Percentiles rank a stretch among this genome's conserved stretches.
Evolutionary conservation across 2,329 filamentous ascomycete genomes (phyloP).

Genomic region (Colletotrichum sansevieriae): DNA sequence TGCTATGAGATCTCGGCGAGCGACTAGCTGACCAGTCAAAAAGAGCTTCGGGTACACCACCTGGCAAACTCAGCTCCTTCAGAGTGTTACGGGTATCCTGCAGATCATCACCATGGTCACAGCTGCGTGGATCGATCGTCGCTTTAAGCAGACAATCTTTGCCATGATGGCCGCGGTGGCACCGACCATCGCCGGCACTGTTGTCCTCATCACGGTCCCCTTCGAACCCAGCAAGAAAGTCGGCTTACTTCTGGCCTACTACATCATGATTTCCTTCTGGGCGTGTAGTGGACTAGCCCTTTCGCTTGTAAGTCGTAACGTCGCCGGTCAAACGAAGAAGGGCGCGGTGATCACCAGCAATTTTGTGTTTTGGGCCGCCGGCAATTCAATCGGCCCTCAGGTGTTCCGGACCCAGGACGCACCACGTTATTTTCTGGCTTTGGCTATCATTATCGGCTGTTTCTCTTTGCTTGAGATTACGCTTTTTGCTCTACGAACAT

Average conservation of each 20-base stretch:
- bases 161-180: constrained; percentile 75
- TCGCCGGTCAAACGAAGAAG: constrained; percentile 60
- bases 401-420: constrained; percentile 52
- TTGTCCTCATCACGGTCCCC: constrained; percentile 52
- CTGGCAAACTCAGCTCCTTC: constrained; percentile 78
- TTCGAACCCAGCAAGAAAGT: constrained; percentile 51
- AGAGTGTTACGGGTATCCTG: constrained; percentile 80
- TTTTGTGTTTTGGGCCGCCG: constrained; percentile 57
- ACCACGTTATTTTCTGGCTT: constrained; percentile 48
- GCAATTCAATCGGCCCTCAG: constrained; percentile 58
- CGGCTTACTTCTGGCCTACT: constrained; percentile 56
- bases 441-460: constrained; percentile 24
- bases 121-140: constrained; percentile 77
- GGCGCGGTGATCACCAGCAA: constrained; percentile 55
- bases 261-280: constrained; percentile 59
- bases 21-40: not conserved
- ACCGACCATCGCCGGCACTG: constrained; percentile 62
- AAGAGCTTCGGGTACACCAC: constrained; percentile 71
- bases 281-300: constrained; percentile 58
- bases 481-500: constrained; percentile 22
- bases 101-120: constrained; percentile 78
- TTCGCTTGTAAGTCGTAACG: constrained; percentile 56
- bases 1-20: not conserved
- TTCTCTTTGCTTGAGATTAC: constrained; percentile 24
- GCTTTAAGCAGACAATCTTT: constrained; percentile 74